phyloP scores from a whole-genome alignment of 768 basidiomycete species.

The Lentinula guzmanii region DNA sequence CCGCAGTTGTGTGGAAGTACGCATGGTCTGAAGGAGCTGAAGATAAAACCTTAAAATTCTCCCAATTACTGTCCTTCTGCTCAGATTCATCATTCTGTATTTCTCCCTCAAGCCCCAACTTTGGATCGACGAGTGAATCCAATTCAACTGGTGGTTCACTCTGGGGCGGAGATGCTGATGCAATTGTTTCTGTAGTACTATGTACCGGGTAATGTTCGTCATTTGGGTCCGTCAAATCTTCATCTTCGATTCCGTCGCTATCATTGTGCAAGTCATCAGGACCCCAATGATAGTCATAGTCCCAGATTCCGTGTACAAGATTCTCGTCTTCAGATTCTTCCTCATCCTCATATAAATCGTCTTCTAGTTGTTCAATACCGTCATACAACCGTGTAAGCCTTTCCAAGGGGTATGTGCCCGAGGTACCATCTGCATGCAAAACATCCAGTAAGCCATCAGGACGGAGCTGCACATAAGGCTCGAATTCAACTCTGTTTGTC shows the following conservation, averaged over 20 bases:
- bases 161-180: neutral
- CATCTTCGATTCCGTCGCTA: conserved; percentile 28
- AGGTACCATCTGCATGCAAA: conserved; percentile 53
- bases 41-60: conserved; percentile 75
- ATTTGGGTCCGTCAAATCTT: conserved; percentile 28
- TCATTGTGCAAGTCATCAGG: conserved; percentile 39
- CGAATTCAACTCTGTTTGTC: neutral
- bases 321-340: conserved; percentile 38
- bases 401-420: conserved; percentile 50
- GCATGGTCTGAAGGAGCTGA: conserved; percentile 80
- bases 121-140: neutral
- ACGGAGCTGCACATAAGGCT: conserved; percentile 44
- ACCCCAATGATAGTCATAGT: conserved; percentile 28
- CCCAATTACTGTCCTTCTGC: conserved; percentile 41
- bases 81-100: conserved; percentile 15
- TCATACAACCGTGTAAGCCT: conserved; percentile 75
- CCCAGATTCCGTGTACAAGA: conserved; percentile 43
- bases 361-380: conserved; percentile 74
- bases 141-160: neutral
- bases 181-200: conserved; percentile 1
- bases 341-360: conserved; percentile 59
- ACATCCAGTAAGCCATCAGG: conserved; percentile 72
- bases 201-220: conserved; percentile 22
- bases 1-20: conserved; percentile 55
- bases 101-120: neutral